Evolutionary conservation across 2,329 filamentous ascomycete genomes (phyloP).

Genomic region (Didymella sp.): DNA sequence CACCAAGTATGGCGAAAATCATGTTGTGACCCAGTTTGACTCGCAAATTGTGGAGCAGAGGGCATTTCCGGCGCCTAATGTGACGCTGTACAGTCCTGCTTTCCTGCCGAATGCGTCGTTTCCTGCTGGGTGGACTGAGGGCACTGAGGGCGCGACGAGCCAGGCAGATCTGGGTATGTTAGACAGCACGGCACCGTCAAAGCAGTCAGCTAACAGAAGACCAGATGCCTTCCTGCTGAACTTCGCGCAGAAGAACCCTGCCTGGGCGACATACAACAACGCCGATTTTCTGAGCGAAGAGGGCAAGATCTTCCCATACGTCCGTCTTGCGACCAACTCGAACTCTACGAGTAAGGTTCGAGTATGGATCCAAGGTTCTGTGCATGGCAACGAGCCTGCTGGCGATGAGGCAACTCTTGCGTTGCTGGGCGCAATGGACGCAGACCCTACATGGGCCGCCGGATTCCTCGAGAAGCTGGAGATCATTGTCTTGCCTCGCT

Average conservation of each 20-base stretch:
- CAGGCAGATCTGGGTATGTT: slow-evolving; percentile 30
- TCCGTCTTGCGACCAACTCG: slow-evolving; percentile 33
- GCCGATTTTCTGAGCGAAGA: slow-evolving; percentile 46
- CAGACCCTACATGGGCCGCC: slow-evolving; percentile 41
- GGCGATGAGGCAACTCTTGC: slow-evolving; percentile 48
- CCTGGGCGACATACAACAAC: slow-evolving; percentile 41
- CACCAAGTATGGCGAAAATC: slow-evolving; percentile 44
- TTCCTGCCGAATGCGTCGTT: slow-evolving; percentile 40
- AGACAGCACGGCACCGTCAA: neutral
- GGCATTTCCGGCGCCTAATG: slow-evolving; percentile 44
- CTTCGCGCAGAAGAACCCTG: slow-evolving; percentile 41
- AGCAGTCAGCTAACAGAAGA: slow-evolving; percentile 8
- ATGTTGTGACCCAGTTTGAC: slow-evolving; percentile 36
- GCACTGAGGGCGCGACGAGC: slow-evolving; percentile 44
- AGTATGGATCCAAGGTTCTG: slow-evolving; percentile 48
- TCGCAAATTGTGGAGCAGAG: slow-evolving; percentile 43
- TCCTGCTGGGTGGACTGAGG: slow-evolving; percentile 36
- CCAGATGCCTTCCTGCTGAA: slow-evolving; percentile 35
- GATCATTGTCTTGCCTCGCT: slow-evolving; percentile 45
- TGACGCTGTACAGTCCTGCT: slow-evolving; percentile 41
- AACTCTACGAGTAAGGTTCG: slow-evolving; percentile 37
- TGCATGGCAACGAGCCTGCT: slow-evolving; percentile 50
- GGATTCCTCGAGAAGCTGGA: slow-evolving; percentile 44
- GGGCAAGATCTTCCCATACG: slow-evolving; percentile 42
- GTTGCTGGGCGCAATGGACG: slow-evolving; percentile 46